Conservation (phyloP, 106 monocot species). For the Ottelia alismoides region DNA sequence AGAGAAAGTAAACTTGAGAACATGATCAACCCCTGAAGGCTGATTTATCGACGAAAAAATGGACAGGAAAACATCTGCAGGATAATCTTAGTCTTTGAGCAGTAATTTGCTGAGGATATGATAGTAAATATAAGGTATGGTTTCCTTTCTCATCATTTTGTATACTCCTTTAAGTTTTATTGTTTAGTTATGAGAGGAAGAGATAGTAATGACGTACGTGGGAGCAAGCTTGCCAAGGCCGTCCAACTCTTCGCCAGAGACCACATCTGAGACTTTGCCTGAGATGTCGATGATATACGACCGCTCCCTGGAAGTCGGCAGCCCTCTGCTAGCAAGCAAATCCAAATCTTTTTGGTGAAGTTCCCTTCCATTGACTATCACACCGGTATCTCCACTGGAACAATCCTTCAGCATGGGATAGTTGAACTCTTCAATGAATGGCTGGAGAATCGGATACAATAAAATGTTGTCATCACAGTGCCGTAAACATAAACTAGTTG, state of each 20-base stretch:
- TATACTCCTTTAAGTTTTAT: no score
- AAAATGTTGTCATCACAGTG: background rate
- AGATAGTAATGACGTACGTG: constrained; percentile 64
- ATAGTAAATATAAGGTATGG: no score
- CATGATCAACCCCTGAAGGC: no score
- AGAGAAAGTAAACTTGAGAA: background rate
- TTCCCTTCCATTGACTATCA: constrained; percentile 88
- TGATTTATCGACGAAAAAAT: no score
- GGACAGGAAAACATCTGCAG: no score
- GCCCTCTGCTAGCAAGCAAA: constrained; percentile 65
- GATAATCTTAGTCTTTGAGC: background rate
- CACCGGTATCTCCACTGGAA: constrained; percentile 68
- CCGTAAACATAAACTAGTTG: background rate
- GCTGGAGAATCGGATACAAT: constrained; percentile 26
- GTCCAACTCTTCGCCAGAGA: constrained; percentile 72
- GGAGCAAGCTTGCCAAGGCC: constrained; percentile 95
- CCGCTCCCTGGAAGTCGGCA: constrained; percentile 31
- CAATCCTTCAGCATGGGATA: constrained; percentile 82
- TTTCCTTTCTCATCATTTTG: background rate
- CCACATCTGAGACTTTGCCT: constrained; percentile 77
- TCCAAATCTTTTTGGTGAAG: constrained; percentile 76
- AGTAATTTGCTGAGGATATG: no score
- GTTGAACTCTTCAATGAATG: constrained; percentile 90
- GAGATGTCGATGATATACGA: constrained; percentile 83
- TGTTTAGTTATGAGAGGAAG: background rate